These are phyloP conservation scores for Rhinocladiella similis DNA, from an alignment of 2,329 filamentous ascomycete genomes.

Conservation along the genomic window DNA sequence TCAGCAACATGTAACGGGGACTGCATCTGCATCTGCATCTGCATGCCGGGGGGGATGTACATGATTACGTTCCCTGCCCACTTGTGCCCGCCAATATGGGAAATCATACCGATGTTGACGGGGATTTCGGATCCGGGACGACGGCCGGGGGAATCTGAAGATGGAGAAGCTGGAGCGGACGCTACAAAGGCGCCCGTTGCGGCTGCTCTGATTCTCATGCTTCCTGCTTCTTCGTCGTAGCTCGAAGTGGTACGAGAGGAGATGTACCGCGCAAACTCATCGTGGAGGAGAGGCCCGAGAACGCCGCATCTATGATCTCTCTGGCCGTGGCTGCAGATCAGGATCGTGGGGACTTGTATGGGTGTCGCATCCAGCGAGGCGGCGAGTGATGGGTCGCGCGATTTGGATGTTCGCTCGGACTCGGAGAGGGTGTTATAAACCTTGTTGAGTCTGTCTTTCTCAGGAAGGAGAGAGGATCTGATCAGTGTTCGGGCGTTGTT, in stretches of 20 bases:
- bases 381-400: conserved; percentile 53
- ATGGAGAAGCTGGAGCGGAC: background rate
- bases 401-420: conserved; percentile 55
- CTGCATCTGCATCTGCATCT: too few species aligned
- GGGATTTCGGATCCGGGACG: conserved; percentile 20
- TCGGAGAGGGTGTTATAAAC: conserved; percentile 59
- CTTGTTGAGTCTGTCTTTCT: conserved; percentile 54
- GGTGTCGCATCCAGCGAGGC: conserved; percentile 46
- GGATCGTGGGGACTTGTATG: conserved; percentile 51
- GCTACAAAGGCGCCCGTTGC: background rate
- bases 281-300: conserved; percentile 70
- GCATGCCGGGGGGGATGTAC: conserved; percentile 52
- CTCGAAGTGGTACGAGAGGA: conserved; percentile 4
- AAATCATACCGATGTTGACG: conserved; percentile 54
- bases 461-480: conserved; percentile 50
- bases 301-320: conserved; percentile 81
- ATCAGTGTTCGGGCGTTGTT: conserved; percentile 46
- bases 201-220: too few species aligned
- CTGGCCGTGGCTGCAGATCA: conserved; percentile 85
- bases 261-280: conserved; percentile 61
- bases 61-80: conserved; percentile 89
- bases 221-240: too few species aligned
- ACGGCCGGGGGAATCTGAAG: background rate
- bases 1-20: too few species aligned
- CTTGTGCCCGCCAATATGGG: conserved; percentile 90